Conservation (phyloP, 2,329 filamentous ascomycete genomes). For the Aspergillus spinulosporus region DNA sequence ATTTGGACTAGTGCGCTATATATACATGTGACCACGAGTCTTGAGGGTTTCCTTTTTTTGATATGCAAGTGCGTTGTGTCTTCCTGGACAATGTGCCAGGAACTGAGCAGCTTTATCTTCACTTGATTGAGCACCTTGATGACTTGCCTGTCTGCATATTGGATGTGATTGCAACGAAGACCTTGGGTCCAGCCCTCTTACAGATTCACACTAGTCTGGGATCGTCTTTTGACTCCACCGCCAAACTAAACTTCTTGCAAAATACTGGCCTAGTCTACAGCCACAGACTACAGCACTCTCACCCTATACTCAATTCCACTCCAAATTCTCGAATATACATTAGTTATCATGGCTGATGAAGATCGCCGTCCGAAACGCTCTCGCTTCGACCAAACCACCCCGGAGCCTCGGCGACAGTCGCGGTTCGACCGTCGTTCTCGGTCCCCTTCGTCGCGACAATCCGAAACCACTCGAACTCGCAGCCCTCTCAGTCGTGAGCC, state of each 20-base stretch:
- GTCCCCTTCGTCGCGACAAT: conserved; percentile 68
- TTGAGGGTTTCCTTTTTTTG: background rate
- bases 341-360: conserved; percentile 67
- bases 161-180: conserved; percentile 1
- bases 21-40: conserved; percentile 1
- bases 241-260: conserved; percentile 19
- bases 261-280: conserved; percentile 3
- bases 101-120: background rate
- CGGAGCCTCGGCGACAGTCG: conserved; percentile 72
- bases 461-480: conserved; percentile 72
- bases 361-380: conserved; percentile 79
- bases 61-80: background rate
- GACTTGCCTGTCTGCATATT: background rate
- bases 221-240: conserved; percentile 19
- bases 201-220: conserved; percentile 17
- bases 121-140: background rate
- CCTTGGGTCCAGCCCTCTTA: background rate
- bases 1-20: conserved; percentile 17
- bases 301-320: conserved; percentile 7
- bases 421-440: conserved; percentile 91
- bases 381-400: conserved; percentile 89
- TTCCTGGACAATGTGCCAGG: background rate
- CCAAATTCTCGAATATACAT: background rate
- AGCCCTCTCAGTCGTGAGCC: conserved; percentile 67
- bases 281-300: background rate